Evolutionary conservation across 1,284 basidiomycete genomes (phyloP).

Genomic region (Apiotrichum gamsii): DNA sequence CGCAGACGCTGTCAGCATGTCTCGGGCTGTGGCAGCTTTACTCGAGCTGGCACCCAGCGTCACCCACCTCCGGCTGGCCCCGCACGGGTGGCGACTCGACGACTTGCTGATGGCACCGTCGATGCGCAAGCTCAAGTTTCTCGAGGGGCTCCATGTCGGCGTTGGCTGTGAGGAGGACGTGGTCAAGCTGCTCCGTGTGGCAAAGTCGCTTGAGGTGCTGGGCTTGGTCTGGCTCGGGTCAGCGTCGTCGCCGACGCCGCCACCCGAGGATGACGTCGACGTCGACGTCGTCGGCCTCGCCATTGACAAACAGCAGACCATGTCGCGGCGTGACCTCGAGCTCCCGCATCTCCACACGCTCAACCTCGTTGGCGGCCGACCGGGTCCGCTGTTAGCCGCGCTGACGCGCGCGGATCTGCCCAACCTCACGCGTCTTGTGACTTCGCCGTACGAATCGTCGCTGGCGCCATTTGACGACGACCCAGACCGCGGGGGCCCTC

Average conservation of each 20-base stretch:
- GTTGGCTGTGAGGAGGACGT: constrained; percentile 51
- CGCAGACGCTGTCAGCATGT: constrained; percentile 53
- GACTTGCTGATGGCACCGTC: constrained; percentile 51
- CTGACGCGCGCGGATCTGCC: constrained; percentile 62
- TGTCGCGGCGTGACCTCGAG: constrained; percentile 42
- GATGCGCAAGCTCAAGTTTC: constrained; percentile 49
- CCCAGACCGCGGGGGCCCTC: constrained; percentile 40
- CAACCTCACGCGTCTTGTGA: constrained; percentile 58
- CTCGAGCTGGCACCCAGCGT: constrained; percentile 68
- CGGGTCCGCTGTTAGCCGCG: constrained; percentile 58
- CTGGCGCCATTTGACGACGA: constrained; percentile 9
- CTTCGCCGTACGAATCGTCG: constrained; percentile 49
- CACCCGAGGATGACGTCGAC: constrained; percentile 21
- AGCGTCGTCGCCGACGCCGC: not conserved
- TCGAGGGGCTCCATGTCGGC: constrained; percentile 55
- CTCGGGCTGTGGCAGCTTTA: constrained; percentile 37
- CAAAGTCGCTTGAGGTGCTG: constrained; percentile 59
- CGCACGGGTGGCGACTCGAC: constrained; percentile 51
- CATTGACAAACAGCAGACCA: not conserved
- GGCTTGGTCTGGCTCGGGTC: constrained; percentile 58
- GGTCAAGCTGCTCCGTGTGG: constrained; percentile 54
- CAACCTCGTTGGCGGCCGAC: constrained; percentile 60
- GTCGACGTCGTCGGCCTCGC: not conserved
- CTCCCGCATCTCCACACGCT: constrained; percentile 61
- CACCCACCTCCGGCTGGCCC: constrained; percentile 56